Evolutionary conservation across 2,329 filamentous ascomycete species (phyloP).

Genomic region (Nannizzia gypsea): DNA sequence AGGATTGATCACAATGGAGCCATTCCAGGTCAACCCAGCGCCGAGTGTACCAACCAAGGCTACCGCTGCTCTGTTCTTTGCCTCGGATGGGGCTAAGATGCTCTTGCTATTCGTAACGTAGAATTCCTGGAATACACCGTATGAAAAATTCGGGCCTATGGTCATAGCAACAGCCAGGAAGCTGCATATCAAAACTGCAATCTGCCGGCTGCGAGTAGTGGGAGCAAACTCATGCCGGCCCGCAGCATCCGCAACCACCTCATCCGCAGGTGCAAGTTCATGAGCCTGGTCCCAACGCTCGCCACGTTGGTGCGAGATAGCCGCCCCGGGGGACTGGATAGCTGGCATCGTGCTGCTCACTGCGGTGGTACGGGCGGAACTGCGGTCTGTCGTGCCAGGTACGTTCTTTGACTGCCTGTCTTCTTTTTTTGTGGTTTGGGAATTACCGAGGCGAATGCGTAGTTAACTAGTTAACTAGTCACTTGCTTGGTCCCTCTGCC

Average conservation of each 20-base stretch:
- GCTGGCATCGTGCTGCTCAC: neutral
- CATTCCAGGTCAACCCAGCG: constrained; percentile 40
- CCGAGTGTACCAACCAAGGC: constrained; percentile 41
- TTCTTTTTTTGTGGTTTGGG: too few species aligned
- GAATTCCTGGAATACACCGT: constrained; percentile 40
- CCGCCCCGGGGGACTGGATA: neutral
- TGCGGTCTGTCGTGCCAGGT: neutral
- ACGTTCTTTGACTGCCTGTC: neutral
- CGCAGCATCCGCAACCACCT: neutral
- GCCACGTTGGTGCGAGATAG: neutral
- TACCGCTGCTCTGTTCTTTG: constrained; percentile 33
- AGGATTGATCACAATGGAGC: constrained; percentile 40
- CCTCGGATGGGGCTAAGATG: constrained; percentile 27
- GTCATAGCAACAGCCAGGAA: constrained; percentile 38
- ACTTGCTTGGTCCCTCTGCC: neutral
- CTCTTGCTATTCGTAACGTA: constrained; percentile 32
- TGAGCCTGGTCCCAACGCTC: neutral
- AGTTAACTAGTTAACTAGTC: neutral
- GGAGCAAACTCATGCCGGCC: constrained; percentile 20
- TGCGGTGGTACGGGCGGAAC: neutral
- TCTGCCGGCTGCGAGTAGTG: constrained; percentile 33
- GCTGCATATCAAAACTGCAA: constrained; percentile 32
- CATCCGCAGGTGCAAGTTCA: neutral
- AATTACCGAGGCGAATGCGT: neutral
- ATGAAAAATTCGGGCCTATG: constrained; percentile 41